These are phyloP conservation scores for Hygrocybe punicea DNA, from an alignment of 768 basidiomycete genomes.

Conservation along the genomic window DNA sequence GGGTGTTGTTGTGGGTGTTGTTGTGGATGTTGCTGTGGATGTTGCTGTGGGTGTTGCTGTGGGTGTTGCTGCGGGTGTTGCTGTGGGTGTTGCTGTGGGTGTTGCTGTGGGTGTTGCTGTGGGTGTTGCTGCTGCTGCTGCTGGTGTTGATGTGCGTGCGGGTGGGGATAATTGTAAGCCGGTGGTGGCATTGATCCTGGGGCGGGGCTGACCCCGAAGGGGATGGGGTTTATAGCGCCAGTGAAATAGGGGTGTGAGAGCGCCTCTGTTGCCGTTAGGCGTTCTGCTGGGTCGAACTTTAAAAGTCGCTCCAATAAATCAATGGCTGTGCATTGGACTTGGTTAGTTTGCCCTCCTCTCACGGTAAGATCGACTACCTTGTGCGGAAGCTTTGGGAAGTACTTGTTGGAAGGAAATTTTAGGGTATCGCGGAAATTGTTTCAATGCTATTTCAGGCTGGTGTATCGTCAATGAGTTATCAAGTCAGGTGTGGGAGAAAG, in stretches of 20 bases:
- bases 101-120: conserved; percentile 17
- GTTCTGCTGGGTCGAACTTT: conserved; percentile 92
- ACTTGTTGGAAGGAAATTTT: conserved; percentile 79
- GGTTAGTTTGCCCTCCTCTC: not conserved
- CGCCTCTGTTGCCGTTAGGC: conserved; percentile 88
- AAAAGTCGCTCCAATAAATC: conserved; percentile 92
- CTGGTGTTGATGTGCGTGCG: conserved; percentile 54
- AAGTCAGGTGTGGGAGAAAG: not conserved
- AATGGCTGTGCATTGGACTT: conserved; percentile 54
- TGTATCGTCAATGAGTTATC: conserved; percentile 10
- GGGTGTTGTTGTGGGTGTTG: conserved; percentile 38
- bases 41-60: conserved; percentile 35
- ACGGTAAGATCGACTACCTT: conserved; percentile 46
- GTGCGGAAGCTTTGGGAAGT: conserved; percentile 79
- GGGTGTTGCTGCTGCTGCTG: conserved; percentile 42
- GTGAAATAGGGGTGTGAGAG: conserved; percentile 91
- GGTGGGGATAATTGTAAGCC: conserved; percentile 64
- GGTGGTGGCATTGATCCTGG: conserved; percentile 66
- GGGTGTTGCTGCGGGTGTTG: conserved; percentile 59
- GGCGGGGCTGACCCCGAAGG: conserved; percentile 42
- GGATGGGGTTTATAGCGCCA: conserved; percentile 42
- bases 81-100: conserved; percentile 21
- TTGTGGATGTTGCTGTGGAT: conserved; percentile 46
- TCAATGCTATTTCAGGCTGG: conserved; percentile 78
- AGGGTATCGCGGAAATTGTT: conserved; percentile 84